These are phyloP conservation scores for Boletus fagicola DNA, from an alignment of 768 basidiomycete genomes.

Conservation along the genomic window DNA sequence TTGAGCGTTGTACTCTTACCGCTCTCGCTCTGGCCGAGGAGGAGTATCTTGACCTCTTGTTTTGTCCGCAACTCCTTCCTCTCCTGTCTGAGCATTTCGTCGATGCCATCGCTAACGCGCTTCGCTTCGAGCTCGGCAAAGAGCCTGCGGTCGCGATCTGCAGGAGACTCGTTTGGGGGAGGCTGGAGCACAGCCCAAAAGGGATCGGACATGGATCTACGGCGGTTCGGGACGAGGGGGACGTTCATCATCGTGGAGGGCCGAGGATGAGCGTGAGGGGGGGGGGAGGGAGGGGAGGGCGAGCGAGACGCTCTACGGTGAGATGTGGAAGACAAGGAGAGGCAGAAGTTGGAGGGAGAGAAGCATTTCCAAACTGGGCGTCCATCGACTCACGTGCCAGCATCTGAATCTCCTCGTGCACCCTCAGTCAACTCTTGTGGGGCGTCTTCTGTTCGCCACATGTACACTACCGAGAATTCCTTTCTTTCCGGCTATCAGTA, in stretches of 20 bases:
- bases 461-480: not conserved
- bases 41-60: slow-evolving; percentile 69
- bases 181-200: slow-evolving; percentile 65
- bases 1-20: slow-evolving; percentile 88
- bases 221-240: slow-evolving; percentile 38
- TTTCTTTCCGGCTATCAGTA: slow-evolving; percentile 1
- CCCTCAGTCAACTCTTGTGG: too few relatives aligned
- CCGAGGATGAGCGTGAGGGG: not conserved
- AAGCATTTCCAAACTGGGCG: slow-evolving; percentile 30
- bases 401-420: too few relatives aligned
- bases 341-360: slow-evolving; percentile 24
- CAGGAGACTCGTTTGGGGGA: slow-evolving; percentile 67
- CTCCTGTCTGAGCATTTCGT: slow-evolving; percentile 73
- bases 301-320: slow-evolving; percentile 21
- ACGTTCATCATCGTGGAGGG: slow-evolving; percentile 19
- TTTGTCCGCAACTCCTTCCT: slow-evolving; percentile 57
- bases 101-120: slow-evolving; percentile 72
- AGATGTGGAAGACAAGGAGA: slow-evolving; percentile 16
- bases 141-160: slow-evolving; percentile 63
- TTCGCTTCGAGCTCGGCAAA: slow-evolving; percentile 69
- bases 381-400: slow-evolving; percentile 15
- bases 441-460: not conserved
- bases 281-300: not conserved
- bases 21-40: slow-evolving; percentile 87
- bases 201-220: slow-evolving; percentile 62